A percentile compares a stretch with the other conserved stretches of the same genome.
Conservation (phyloP, 371 early-diverging fungal species). For the Dichotomocladium elegans region DNA sequence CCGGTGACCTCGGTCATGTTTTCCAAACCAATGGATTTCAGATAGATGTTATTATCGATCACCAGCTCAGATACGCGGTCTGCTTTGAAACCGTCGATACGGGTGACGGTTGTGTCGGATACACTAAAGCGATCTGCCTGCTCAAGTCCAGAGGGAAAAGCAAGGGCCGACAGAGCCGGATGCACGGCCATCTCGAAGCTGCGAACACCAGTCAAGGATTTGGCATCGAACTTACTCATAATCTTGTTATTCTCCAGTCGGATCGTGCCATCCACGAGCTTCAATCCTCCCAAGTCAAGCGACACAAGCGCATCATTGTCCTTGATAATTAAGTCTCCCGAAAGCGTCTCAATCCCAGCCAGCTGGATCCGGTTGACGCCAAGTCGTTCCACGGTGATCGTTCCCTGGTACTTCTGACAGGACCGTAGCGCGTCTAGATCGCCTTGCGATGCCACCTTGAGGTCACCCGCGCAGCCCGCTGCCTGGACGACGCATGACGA, state of each 20-base stretch:
- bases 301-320: constrained; percentile 12
- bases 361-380: constrained; percentile 3
- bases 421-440: constrained; percentile 10
- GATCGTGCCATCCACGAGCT: constrained; percentile 33
- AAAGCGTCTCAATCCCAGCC: constrained; percentile 11
- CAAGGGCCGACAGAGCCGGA: constrained; percentile 32
- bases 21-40: constrained; percentile 36
- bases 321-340: constrained; percentile 11
- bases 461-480: constrained; percentile 12
- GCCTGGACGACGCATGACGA: too few species aligned
- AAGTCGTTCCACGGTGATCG: constrained; percentile 7
- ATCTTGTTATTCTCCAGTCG: constrained; percentile 41
- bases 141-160: constrained; percentile 33
- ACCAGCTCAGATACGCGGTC: constrained; percentile 26
- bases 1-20: constrained; percentile 26
- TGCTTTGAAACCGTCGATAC: constrained; percentile 39
- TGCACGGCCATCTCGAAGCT: constrained; percentile 39
- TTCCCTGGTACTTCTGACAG: constrained; percentile 13
- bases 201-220: constrained; percentile 27
- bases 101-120: constrained; percentile 40
- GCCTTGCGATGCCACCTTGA: constrained; percentile 14
- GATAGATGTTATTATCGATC: constrained; percentile 46
- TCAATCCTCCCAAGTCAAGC: background rate
- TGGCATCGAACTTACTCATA: constrained; percentile 26
- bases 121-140: constrained; percentile 33